These are phyloP conservation scores for Ogataea salicorniae DNA, from an alignment of 805 yeast species.

Conservation along the genomic window DNA sequence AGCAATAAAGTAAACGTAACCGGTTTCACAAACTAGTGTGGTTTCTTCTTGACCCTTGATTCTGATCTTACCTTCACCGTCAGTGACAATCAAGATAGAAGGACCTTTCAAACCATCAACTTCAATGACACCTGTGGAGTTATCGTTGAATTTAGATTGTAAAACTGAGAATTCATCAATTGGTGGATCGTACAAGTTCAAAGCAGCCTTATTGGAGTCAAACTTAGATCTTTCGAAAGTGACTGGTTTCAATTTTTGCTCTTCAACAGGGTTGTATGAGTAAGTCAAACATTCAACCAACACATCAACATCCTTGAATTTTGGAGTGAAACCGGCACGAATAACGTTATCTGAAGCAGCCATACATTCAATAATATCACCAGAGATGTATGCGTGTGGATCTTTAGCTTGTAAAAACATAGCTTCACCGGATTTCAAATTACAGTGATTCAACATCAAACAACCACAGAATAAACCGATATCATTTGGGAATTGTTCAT, in stretches of 20 bases:
- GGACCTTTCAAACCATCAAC: slow-evolving; percentile 76
- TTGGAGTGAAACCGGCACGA: slow-evolving; percentile 99
- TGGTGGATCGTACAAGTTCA: slow-evolving; percentile 85
- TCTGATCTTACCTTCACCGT: slow-evolving; percentile 63
- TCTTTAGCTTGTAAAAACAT: slow-evolving; percentile 95
- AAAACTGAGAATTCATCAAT: slow-evolving; percentile 95
- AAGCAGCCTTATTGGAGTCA: slow-evolving; percentile 54
- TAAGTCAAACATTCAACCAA: slow-evolving; percentile 90
- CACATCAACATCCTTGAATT: slow-evolving; percentile 90
- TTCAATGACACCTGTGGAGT: slow-evolving; percentile 44
- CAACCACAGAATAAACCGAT: slow-evolving; percentile 96
- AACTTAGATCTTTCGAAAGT: slow-evolving; percentile 46
- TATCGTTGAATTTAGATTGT: slow-evolving; percentile 57
- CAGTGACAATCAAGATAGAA: slow-evolving; percentile 76
- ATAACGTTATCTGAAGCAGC: slow-evolving; percentile 98
- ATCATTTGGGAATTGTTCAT: slow-evolving; percentile 88
- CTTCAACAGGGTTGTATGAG: slow-evolving; percentile 80
- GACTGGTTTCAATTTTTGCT: slow-evolving; percentile 79
- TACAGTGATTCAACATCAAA: slow-evolving; percentile 82
- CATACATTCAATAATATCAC: slow-evolving; percentile 99
- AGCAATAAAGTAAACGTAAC: slow-evolving; percentile 80
- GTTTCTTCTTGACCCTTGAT: slow-evolving; percentile 38
- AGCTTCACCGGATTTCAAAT: slow-evolving; percentile 83
- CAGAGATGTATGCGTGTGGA: slow-evolving; percentile 96
- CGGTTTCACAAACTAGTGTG: slow-evolving; percentile 52